Evolutionary conservation across 768 basidiomycete genomes (phyloP).

Genomic region (Podaxis sp.): DNA sequence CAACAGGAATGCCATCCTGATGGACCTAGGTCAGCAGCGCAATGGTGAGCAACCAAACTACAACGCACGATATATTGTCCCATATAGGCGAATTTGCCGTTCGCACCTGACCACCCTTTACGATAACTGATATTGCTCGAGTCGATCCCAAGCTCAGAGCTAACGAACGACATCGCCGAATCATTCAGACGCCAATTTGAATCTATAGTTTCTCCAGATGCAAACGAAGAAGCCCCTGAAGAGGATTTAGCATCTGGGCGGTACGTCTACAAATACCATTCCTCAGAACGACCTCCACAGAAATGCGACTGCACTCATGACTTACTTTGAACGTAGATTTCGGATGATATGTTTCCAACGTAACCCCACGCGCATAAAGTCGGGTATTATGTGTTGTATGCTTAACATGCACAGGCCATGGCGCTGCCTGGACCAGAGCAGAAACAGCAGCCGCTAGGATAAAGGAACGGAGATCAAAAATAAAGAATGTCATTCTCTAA

Average conservation of each 20-base stretch:
- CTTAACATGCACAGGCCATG: slow-evolving; percentile 16
- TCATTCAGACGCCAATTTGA: not conserved
- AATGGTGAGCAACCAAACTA: not conserved
- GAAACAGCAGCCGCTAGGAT: not conserved
- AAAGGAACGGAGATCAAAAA: slow-evolving; percentile 1
- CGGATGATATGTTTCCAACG: slow-evolving; percentile 22
- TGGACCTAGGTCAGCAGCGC: not conserved
- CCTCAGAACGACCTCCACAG: not conserved
- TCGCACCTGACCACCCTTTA: not conserved
- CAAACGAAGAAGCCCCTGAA: not conserved
- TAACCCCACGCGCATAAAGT: slow-evolving; percentile 15
- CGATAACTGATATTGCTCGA: not conserved
- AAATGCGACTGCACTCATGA: not conserved
- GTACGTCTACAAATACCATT: not conserved
- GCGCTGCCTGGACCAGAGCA: slow-evolving; percentile 16
- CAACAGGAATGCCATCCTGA: slow-evolving; percentile 28
- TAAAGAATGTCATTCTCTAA: not conserved
- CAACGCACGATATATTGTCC: not conserved
- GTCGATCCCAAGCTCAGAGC: slow-evolving; percentile 1
- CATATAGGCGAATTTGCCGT: not conserved
- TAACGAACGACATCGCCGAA: not conserved
- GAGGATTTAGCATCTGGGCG: not conserved
- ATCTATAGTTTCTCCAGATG: not conserved
- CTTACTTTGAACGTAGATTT: slow-evolving; percentile 22
- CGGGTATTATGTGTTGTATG: slow-evolving; percentile 19